Evolutionary conservation across 2,329 filamentous ascomycete genomes (phyloP).

Genomic region (Aspergillus viridinutans): DNA sequence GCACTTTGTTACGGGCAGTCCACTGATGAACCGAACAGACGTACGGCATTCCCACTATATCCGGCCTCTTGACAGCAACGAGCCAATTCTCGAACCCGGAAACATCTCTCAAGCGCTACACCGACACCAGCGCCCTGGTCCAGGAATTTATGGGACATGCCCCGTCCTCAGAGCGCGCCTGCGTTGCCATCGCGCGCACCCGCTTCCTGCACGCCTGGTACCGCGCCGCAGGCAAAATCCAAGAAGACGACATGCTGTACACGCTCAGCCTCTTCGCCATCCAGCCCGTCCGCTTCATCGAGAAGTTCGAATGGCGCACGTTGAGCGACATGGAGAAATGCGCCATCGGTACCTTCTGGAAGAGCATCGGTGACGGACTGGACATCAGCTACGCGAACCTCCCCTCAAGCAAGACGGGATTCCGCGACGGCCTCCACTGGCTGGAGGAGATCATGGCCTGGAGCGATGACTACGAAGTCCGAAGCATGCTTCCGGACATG

Average conservation of each 20-base stretch:
- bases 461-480: slow-evolving; percentile 56
- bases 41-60: slow-evolving; percentile 56
- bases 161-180: slow-evolving; percentile 42
- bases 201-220: slow-evolving; percentile 61
- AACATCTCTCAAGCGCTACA: slow-evolving; percentile 51
- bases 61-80: slow-evolving; percentile 46
- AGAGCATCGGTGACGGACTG: slow-evolving; percentile 66
- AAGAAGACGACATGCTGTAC: slow-evolving; percentile 61
- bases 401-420: slow-evolving; percentile 40
- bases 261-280: slow-evolving; percentile 62
- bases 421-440: slow-evolving; percentile 51
- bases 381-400: slow-evolving; percentile 52
- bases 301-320: slow-evolving; percentile 65
- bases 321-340: slow-evolving; percentile 65
- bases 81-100: slow-evolving; percentile 44
- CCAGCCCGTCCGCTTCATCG: slow-evolving; percentile 62
- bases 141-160: slow-evolving; percentile 46
- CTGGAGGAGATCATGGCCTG: slow-evolving; percentile 49
- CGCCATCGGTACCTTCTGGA: slow-evolving; percentile 67
- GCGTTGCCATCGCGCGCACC: slow-evolving; percentile 57
- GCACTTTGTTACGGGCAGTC: background rate
- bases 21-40: slow-evolving; percentile 41
- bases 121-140: slow-evolving; percentile 50
- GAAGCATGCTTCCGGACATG: slow-evolving; percentile 53
- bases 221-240: slow-evolving; percentile 55